phyloP scores from a whole-genome alignment of 1,284 basidiomycete species.

The Neonothopanus nambi region DNA sequence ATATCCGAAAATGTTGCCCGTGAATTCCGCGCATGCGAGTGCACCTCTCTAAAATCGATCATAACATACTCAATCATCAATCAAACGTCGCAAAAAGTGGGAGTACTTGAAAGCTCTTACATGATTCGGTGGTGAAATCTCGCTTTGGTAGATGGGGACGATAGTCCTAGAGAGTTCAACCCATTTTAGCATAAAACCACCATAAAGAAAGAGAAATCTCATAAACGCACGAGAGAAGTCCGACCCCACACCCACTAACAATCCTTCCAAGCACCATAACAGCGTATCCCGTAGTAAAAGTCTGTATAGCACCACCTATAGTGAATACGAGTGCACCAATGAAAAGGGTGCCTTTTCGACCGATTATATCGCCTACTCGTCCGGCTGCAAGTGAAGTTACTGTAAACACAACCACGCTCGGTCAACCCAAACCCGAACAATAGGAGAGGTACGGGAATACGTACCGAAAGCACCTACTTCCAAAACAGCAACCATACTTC shows the following conservation, averaged over 20 bases:
- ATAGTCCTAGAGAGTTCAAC: constrained; percentile 71
- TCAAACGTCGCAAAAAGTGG: no score
- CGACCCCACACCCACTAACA: constrained; percentile 91
- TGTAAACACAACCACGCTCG: constrained; percentile 30
- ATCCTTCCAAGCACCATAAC: constrained; percentile 91
- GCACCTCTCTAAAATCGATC: constrained; percentile 67
- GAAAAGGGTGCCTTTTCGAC: constrained; percentile 86
- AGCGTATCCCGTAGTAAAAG: constrained; percentile 81
- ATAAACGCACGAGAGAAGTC: constrained; percentile 85
- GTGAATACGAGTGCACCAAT: constrained; percentile 87
- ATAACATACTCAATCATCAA: neutral
- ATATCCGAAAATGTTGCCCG: constrained; percentile 92
- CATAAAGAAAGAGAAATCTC: neutral
- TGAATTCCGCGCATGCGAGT: constrained; percentile 96
- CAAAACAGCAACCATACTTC: constrained; percentile 90
- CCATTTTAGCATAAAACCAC: neutral
- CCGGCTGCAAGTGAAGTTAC: constrained; percentile 94
- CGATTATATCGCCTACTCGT: constrained; percentile 83
- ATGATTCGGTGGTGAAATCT: constrained; percentile 93
- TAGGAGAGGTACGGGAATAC: constrained; percentile 24
- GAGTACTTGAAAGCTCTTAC: constrained; percentile 57
- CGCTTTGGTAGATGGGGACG: constrained; percentile 96
- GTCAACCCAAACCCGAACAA: neutral
- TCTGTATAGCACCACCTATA: constrained; percentile 88
- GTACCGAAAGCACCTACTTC: constrained; percentile 91